These are phyloP conservation scores for Xylariomycetidae sp. DNA, from an alignment of 2,329 filamentous ascomycete species.

Conservation along the genomic window DNA sequence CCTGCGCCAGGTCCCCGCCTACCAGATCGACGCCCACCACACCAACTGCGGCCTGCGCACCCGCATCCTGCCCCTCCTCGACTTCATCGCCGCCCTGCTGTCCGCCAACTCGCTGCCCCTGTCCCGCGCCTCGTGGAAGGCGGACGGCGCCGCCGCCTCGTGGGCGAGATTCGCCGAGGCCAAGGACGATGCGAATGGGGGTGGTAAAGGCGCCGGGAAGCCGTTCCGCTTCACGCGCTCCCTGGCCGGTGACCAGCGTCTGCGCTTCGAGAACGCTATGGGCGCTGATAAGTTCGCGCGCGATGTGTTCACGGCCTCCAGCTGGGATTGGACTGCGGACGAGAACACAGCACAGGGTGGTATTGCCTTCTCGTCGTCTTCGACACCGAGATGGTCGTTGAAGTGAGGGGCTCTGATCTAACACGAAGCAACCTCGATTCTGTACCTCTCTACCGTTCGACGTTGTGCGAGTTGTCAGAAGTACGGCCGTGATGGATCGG, in stretches of 20 bases:
- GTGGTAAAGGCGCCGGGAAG: conserved; percentile 12
- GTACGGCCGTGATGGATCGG: no score
- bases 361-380: no score
- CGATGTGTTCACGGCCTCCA: conserved; percentile 47
- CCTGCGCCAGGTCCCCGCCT: conserved; percentile 61
- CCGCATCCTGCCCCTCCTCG: conserved; percentile 58
- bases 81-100: conserved; percentile 55
- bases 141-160: conserved; percentile 30
- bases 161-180: conserved; percentile 31
- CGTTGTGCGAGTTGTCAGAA: no score
- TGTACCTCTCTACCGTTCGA: no score
- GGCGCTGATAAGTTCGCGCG: conserved; percentile 46
- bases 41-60: conserved; percentile 66
- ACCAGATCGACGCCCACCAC: conserved; percentile 70
- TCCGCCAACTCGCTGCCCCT: conserved; percentile 40
- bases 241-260: conserved; percentile 42
- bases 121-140: conserved; percentile 40
- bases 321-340: conserved; percentile 57
- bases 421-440: no score
- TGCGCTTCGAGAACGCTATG: conserved; percentile 43
- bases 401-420: no score
- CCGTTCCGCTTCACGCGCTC: conserved; percentile 46
- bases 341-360: conserved; percentile 14
- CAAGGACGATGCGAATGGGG: conserved; percentile 11
- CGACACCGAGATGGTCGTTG: conserved; percentile 19